Percentiles rank a stretch among this genome's conserved stretches.
Conservation (phyloP, 2,329 filamentous ascomycete genomes). For the Fusarium luffae region DNA sequence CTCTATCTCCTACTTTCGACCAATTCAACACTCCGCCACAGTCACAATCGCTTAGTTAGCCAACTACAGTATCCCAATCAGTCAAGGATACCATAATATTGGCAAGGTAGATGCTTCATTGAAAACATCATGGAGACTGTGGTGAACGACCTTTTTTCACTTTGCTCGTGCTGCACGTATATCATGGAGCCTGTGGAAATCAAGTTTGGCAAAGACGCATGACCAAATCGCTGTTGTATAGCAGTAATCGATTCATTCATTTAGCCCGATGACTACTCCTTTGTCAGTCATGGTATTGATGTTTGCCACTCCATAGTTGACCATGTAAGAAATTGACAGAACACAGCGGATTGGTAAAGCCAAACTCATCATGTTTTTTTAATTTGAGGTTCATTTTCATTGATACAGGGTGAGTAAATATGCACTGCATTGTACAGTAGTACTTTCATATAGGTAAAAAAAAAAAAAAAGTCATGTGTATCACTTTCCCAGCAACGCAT, state of each 20-base stretch:
- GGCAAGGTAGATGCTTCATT: not conserved
- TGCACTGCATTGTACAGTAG: no score
- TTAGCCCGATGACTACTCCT: not conserved
- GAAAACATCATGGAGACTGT: not conserved
- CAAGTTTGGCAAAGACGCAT: not conserved
- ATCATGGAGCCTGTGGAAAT: not conserved
- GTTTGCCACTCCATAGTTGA: not conserved
- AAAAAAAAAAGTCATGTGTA: no score
- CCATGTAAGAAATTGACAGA: not conserved
- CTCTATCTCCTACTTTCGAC: not conserved
- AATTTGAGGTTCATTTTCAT: not conserved
- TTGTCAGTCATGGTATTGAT: not conserved
- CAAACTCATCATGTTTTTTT: not conserved
- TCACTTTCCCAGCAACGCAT: no score
- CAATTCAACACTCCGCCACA: not conserved
- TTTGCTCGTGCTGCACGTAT: not conserved
- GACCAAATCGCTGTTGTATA: not conserved
- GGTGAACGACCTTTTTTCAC: not conserved
- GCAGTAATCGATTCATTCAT: no score
- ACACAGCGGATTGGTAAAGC: not conserved
- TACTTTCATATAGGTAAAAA: no score
- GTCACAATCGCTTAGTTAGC: constrained; percentile 12
- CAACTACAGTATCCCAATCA: constrained; percentile 2
- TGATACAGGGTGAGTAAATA: not conserved
- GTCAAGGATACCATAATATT: not conserved